Base-by-base conservation (phyloP, 305 asterid genomes). In the Fraxinus platypoda region DNA sequence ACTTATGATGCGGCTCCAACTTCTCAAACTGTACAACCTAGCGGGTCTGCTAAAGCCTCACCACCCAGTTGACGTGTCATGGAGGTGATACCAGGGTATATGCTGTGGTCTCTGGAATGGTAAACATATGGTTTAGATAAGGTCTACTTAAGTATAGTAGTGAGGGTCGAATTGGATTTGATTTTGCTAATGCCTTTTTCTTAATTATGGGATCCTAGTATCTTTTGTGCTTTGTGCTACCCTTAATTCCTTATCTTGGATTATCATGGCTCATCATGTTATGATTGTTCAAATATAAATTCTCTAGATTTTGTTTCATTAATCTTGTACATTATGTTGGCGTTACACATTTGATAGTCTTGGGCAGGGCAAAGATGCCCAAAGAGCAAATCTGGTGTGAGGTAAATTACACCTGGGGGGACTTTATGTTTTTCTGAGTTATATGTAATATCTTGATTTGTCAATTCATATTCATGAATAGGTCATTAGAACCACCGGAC, bases 1-100 rank as follows among this genome's bases (percentile, higher is more conserved):
- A 46, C 31, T 52, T 76, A 76, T 43, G 79, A 76, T 41, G 59
- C 23, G 0, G 62, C 79, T 38, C 79, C 79, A 25, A 25, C 62
- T 43, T 43, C 79, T 76, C 79, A 76, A 30, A 23, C 74, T 25
- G 26, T n/a, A 12, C 81, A 34, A 26, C 81, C 81, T 8, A 57
- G 21, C 0, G 74, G 81, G 34, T 78, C 74, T 5, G 81, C 74
- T 3, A 78, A 78, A 59, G 41, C 81, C 30, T 57, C 81, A 8
- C 81, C 81, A 8, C 81, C 68, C 74, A 78, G 81, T 57, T 78
- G 74, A 78, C 17, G 21, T 30, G 75, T 28, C 75, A 66, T 66
- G 73, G 35, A 3, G n/a, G n/a, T 66, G 74, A 66, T 23, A 3
- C 17, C 34, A 9, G 74, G 73, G 73, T 64, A 21, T 23, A 26